Evolutionary conservation across 345 rosid species (phyloP), one percentile per base, ranked within the genome.

Genomic region (Linum usitatissimum): DNA sequence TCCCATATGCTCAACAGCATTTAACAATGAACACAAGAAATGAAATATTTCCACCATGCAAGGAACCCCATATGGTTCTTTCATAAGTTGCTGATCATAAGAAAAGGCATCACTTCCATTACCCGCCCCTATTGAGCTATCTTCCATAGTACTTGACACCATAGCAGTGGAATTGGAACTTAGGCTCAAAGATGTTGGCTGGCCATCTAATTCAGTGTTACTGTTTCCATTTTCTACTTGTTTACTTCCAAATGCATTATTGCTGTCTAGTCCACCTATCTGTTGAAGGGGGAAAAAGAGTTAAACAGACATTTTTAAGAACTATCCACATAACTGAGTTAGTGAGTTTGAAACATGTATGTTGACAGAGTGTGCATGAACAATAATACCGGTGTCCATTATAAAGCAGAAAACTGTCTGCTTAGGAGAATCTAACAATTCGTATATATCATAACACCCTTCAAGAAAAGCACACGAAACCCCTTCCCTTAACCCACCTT

Each of bases 41-140:
- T 83, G 86, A 68, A 84, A 75, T 64, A 87, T 78, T 68, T 84
- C 94, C 70, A 83, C 85, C 88, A 87, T 81, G 81, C 90, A 87
- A 39, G 83, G 85, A 58, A 87, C 70, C 36, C 90, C 94, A 77
- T 74, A 87, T 20, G 90, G 86, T 42, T 78, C 86, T 73, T 64
- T 64, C 88, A 79, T 79, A 55, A 70, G 55, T 10, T 49, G 64
- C 53, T 77, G 83, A 72, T 63, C 75, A 66, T 73, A 76, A 70
- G 70, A 69, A 75, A 72, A 55, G 68, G 70, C 78, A 64, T 76
- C 80, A 66, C 21, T 61, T 48, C 61, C 76, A 58, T 56, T 74
- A 30, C 42, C 62, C 62, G 64, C 75, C 40, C 61, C 81, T 51
- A 60, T 60, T 57, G 57, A 61, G 61, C 60, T 76, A 62, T 69